Evolutionary conservation across 2,329 filamentous ascomycete species (phyloP).

Genomic region (Pezicula carpinea): DNA sequence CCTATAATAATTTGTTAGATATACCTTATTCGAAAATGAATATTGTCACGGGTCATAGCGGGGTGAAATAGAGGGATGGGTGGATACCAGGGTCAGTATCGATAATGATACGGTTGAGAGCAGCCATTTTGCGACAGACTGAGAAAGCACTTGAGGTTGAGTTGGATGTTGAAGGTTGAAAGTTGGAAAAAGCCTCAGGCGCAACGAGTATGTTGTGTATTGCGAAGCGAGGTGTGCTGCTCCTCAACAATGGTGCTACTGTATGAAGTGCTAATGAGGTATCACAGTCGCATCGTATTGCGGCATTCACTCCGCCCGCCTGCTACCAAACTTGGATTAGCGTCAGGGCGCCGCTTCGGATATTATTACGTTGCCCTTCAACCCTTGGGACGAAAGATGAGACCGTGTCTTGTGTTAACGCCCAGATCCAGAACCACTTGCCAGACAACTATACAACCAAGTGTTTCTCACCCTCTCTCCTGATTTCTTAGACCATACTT

Average conservation of each 20-base stretch:
- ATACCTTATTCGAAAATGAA: neutral
- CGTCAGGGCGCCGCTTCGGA: no score
- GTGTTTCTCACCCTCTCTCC: neutral
- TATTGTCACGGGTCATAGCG: conserved; percentile 7
- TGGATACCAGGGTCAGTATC: conserved; percentile 81
- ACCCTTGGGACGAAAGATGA: neutral
- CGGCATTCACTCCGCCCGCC: no score
- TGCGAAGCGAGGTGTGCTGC: no score
- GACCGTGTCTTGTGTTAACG: neutral
- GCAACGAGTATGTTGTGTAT: no score
- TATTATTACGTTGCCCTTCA: neutral
- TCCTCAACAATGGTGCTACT: no score
- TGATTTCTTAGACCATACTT: neutral
- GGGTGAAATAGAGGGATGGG: conserved; percentile 1
- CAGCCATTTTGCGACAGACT: conserved; percentile 45
- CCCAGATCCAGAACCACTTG: neutral
- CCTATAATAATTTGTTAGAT: conserved; percentile 39
- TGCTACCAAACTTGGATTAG: no score
- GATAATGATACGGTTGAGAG: conserved; percentile 79
- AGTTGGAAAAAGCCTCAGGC: no score
- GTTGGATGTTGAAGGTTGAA: no score
- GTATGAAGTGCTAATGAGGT: no score
- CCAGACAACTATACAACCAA: neutral
- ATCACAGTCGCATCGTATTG: no score
- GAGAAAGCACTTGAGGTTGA: neutral